Evolutionary conservation across 768 basidiomycete genomes (phyloP), one percentile per base, ranked within the genome.

Genomic region (Panaeolus papilionaceus): DNA sequence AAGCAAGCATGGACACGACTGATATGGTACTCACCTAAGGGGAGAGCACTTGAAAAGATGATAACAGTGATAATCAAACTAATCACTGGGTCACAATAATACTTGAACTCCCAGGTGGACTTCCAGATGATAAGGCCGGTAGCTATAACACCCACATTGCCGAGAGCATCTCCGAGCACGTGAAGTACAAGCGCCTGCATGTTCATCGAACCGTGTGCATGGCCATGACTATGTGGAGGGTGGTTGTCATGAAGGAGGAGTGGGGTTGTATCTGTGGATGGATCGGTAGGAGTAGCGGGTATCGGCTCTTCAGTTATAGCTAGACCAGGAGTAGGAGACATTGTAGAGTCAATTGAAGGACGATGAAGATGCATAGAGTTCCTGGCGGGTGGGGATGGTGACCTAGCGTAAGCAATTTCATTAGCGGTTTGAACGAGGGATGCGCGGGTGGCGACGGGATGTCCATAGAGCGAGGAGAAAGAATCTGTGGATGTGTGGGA

Each of bases 91-190:
- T 99, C 98, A 71, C 90, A 95, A 81, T 96, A 98, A 74, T 89
- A 93, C 75, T 92, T 95, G 85, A 87, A 96, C 71, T 81, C 79
- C 89, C 93, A 96, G 28, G 88, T 81, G 1, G 92, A 91, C 67
- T 93, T 85, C 96, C 95, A 96, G 75, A 99, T 98, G 75, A 99
- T 83, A 11, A 99, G 87, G 66, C 98, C 98, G 4, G 96, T 94
- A 40, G 92, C 89, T 68, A 99, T 98, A 69, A 99, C 98, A 64
- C 98, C 98, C 69, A 99, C 93, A 78, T 99, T 99, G 62, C 98
- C 98, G 28, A 99, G 86, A 65, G 97, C 97, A 81, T 99, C 97
- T 39, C 97, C 97, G 54, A 99, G 78, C 44, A 99, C 98, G 77
- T 99, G 98, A 37, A 99, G 80, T 38, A 99, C 83, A 1, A 99